Percentiles rank a stretch among this genome's conserved stretches.
Evolutionary conservation across 441 rosid species (phyloP).

Genomic region (Euphorbia celastroides): DNA sequence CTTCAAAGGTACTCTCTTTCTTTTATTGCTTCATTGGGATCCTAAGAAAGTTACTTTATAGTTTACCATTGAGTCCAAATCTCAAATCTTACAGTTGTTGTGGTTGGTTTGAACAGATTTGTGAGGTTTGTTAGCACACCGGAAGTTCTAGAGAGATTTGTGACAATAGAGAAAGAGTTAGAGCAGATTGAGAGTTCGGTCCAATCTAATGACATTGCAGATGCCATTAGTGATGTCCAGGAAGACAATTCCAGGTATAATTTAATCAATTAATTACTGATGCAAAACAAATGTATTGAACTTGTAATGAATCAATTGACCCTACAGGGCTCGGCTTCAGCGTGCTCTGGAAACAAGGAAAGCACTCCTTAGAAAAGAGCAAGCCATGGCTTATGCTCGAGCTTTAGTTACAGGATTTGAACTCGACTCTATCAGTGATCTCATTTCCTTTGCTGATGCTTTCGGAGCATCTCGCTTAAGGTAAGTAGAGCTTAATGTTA

Average conservation of each 20-base stretch:
- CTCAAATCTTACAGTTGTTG: background rate
- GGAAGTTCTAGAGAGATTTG: conserved; percentile 94
- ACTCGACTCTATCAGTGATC: conserved; percentile 59
- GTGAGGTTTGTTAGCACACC: conserved; percentile 90
- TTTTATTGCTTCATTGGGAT: no score
- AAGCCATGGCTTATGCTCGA: conserved; percentile 97
- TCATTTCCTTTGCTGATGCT: conserved; percentile 74
- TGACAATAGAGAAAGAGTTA: conserved; percentile 72
- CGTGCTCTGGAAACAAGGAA: conserved; percentile 76
- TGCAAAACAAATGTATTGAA: conserved; percentile 2
- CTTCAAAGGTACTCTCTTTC: conserved; percentile 56
- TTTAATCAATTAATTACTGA: no score
- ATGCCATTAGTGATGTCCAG: conserved; percentile 21
- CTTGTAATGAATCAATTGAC: no score
- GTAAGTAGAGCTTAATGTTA: conserved; percentile 26
- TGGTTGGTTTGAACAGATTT: conserved; percentile 38
- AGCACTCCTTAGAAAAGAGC: conserved; percentile 81
- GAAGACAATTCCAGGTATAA: conserved; percentile 84
- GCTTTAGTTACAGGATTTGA: conserved; percentile 90
- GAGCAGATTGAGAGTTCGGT: conserved; percentile 74
- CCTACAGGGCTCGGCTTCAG: conserved; percentile 74
- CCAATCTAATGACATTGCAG: conserved; percentile 40
- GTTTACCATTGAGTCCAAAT: no score
- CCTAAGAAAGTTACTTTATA: no score
- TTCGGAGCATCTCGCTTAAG: conserved; percentile 93